Conservation (phyloP, 2,329 filamentous ascomycete species). For the Colletotrichum musae region DNA sequence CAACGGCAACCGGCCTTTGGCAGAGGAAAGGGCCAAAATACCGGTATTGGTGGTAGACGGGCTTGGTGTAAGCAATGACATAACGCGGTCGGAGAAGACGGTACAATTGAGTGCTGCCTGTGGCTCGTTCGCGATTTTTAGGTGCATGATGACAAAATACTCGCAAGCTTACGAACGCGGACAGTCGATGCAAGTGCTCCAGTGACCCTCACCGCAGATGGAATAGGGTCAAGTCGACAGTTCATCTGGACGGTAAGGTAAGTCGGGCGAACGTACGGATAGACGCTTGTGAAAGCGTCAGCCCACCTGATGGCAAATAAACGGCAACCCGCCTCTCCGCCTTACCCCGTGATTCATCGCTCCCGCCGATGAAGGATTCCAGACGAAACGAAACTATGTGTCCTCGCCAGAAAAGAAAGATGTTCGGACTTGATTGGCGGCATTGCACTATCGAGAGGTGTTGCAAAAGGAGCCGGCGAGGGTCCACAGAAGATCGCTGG, state of each 20-base stretch:
- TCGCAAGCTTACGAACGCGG: slow-evolving; percentile 16
- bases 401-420: background rate
- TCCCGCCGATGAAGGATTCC: slow-evolving; percentile 3
- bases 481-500: background rate
- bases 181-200: slow-evolving; percentile 10
- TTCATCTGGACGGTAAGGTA: background rate
- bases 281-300: slow-evolving; percentile 10
- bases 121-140: background rate
- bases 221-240: background rate
- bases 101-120: slow-evolving; percentile 15
- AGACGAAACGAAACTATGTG: background rate
- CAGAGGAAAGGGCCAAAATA: background rate
- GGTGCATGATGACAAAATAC: slow-evolving; percentile 8
- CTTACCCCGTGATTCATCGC: background rate
- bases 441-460: background rate
- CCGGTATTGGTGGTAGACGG: slow-evolving; percentile 8
- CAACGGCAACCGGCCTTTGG: background rate
- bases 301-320: slow-evolving; percentile 18
- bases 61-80: slow-evolving; percentile 33
- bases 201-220: background rate
- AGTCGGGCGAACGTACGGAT: background rate
- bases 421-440: slow-evolving; percentile 1
- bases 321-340: slow-evolving; percentile 2
- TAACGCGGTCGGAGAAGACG: slow-evolving; percentile 10
- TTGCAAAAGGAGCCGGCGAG: background rate